Evolutionary conservation across 495 filamentous ascomycete species (phyloP), one percentile per base, ranked within the genome.

Genomic region (Venustampulla echinocandica): DNA sequence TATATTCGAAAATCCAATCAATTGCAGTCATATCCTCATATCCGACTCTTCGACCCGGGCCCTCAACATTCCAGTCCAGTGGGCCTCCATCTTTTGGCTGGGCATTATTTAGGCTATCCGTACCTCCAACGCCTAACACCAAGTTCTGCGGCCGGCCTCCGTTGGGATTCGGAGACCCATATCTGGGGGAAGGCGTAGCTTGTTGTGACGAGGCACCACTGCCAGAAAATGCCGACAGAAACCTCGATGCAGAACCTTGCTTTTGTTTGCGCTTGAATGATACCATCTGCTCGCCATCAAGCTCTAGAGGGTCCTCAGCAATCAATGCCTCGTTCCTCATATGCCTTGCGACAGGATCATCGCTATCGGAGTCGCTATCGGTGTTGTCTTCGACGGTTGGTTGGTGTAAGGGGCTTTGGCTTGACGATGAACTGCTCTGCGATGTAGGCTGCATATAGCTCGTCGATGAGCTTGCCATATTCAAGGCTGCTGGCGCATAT

Each of bases 1-100:
- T 92, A 61, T 98, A 95, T 64, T 98, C 92, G 60, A 95, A 97
- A 55, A 96, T 97, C 92, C 92, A 98, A 68, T 98, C 92, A 63
- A 98, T 98, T 11, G 93, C 92, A 11, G 93, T 96, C 58, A 96
- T 73, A 67, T 98, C 85, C 55, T 95, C 92, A 64, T 98, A 98
- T 41, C 84, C 89, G 20, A 96, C 89, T 56, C 92, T 79, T 40
- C 90, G 75, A 1, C 92, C 92, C 3, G 87, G 89, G 4, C 87
- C 88, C 64, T 96, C 90, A 32, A 84, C 76, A 62, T 92, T 85
- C 92, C 90, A 96, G 62, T 95, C 87, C 18, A 84, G 57, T 15
- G 77, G 71, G 13, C 62, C 68, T 19, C 74, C 80, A 57, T 89
- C 84, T 61, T 90, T 89, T 18, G 69, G 21, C 20, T 23, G 35